Evolutionary conservation across 805 yeast genomes (phyloP).

Genomic region (Candida coquimbonensis): DNA sequence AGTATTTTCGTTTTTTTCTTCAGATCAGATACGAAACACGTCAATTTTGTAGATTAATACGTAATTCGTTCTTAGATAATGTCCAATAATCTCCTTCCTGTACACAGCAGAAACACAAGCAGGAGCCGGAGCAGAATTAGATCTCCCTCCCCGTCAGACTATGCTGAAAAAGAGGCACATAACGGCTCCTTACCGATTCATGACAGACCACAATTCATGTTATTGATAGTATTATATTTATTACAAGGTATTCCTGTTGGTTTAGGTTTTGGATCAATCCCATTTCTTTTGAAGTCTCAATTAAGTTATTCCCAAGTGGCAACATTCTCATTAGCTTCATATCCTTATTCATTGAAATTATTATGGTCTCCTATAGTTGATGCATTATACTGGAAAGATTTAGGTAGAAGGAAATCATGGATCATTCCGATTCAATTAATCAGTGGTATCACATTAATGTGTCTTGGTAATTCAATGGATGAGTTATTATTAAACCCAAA

Average conservation of each 20-base stretch:
- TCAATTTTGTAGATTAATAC: neutral
- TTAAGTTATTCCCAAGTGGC: slow-evolving; percentile 88
- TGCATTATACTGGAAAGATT: slow-evolving; percentile 55
- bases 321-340: slow-evolving; percentile 82
- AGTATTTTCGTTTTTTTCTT: neutral
- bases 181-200: slow-evolving; percentile 23
- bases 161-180: slow-evolving; percentile 1
- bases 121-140: slow-evolving; percentile 1
- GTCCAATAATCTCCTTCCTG: slow-evolving; percentile 4
- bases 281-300: slow-evolving; percentile 78
- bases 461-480: slow-evolving; percentile 56
- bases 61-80: neutral
- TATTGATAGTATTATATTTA: slow-evolving; percentile 68
- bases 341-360: slow-evolving; percentile 88
- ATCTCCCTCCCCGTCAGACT: neutral
- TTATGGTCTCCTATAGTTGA: slow-evolving; percentile 97
- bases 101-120: slow-evolving; percentile 4
- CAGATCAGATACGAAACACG: too few relatives aligned
- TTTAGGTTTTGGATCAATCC: slow-evolving; percentile 88
- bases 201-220: slow-evolving; percentile 70
- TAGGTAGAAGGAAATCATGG: slow-evolving; percentile 91
- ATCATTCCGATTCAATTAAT: slow-evolving; percentile 85
- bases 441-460: slow-evolving; percentile 62
- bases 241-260: slow-evolving; percentile 98
- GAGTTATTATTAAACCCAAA: slow-evolving; percentile 41